Evolutionary conservation across 2,329 filamentous ascomycete genomes (phyloP).

Genomic region (Didymella arachidicola): DNA sequence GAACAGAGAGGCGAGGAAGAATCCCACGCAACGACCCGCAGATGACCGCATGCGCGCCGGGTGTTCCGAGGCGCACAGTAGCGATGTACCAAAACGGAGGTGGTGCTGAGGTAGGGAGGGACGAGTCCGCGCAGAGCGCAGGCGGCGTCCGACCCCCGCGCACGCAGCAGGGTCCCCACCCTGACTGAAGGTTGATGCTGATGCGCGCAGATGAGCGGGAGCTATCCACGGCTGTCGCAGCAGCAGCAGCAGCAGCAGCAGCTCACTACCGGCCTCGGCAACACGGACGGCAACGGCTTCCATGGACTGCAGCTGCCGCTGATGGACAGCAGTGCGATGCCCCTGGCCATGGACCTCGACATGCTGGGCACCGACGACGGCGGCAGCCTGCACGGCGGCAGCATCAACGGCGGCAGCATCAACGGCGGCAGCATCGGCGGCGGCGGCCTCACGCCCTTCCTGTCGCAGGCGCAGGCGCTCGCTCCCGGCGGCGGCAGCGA

Average conservation of each 20-base stretch:
- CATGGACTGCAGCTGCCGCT: conserved; percentile 43
- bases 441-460: conserved; percentile 11
- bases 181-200: conserved; percentile 22
- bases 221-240: not conserved
- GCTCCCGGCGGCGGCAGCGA: conserved; percentile 22
- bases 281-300: conserved; percentile 17
- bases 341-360: conserved; percentile 55
- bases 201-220: conserved; percentile 41
- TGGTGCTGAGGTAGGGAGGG: conserved; percentile 43
- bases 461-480: conserved; percentile 32
- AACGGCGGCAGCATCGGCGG: conserved; percentile 24
- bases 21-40: not conserved
- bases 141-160: not conserved
- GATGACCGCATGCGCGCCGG: conserved; percentile 9
- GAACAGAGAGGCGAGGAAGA: not conserved
- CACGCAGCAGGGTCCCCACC: conserved; percentile 14
- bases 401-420: conserved; percentile 31
- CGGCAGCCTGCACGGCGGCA: conserved; percentile 32
- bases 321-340: conserved; percentile 50
- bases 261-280: not conserved
- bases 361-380: conserved; percentile 31
- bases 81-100: conserved; percentile 48
- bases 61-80: conserved; percentile 7
- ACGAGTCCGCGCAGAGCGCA: not conserved
- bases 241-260: not conserved